Evolutionary conservation across 371 early-diverging fungal species (phyloP).

Genomic region (Rhizomucor miehei): DNA sequence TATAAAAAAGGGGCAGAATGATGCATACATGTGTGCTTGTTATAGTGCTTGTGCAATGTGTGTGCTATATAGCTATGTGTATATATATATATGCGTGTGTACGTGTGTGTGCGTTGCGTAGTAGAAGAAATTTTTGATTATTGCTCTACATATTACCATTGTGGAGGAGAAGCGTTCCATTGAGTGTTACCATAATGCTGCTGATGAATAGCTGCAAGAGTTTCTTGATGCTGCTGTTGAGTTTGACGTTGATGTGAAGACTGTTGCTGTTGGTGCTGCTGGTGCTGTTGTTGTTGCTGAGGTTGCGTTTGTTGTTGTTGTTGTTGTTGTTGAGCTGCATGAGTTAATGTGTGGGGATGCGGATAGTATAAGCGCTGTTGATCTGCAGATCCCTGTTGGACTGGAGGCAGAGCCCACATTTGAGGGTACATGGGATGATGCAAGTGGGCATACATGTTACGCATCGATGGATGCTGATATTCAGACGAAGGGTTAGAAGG

Average conservation of each 20-base stretch:
- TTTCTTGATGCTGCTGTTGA: slow-evolving; percentile 3
- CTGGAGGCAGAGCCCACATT: too few relatives aligned
- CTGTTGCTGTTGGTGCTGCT: slow-evolving; percentile 20
- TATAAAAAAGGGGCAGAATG: slow-evolving; percentile 1
- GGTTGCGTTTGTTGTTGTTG: slow-evolving; percentile 2
- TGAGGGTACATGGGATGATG: background rate
- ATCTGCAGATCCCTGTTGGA: too few relatives aligned
- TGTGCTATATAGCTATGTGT: too few relatives aligned
- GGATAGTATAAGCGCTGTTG: too few relatives aligned
- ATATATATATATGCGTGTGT: too few relatives aligned
- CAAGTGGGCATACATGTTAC: background rate
- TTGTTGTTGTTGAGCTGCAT: background rate
- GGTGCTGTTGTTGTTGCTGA: slow-evolving; percentile 1
- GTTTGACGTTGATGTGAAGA: slow-evolving; percentile 11
- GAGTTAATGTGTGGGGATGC: too few relatives aligned
- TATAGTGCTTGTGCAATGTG: too few relatives aligned
- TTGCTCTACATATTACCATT: slow-evolving; percentile 4
- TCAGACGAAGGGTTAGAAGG: background rate
- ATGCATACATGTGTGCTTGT: too few relatives aligned
- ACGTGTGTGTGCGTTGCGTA: too few relatives aligned
- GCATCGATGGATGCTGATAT: too few relatives aligned
- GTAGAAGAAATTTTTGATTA: background rate
- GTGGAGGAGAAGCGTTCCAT: slow-evolving; percentile 1
- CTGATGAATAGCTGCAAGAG: too few relatives aligned
- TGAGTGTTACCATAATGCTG: too few relatives aligned